These are phyloP conservation scores for Fraxinus dipetala DNA, from an alignment of 305 asterid species.

Conservation along the genomic window DNA sequence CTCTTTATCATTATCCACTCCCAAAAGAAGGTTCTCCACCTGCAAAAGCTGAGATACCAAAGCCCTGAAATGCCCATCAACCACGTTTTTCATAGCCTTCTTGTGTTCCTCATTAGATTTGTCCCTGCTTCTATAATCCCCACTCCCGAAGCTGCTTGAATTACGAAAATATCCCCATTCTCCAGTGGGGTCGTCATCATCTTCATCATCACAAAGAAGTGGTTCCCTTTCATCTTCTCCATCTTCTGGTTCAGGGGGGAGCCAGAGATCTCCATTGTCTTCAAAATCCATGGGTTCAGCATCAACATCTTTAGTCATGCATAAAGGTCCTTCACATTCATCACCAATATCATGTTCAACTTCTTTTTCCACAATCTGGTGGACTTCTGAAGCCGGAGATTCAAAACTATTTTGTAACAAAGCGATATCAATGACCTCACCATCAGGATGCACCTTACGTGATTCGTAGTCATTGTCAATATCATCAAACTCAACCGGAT, in stretches of 20 bases:
- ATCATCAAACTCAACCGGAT: conserved; percentile 49
- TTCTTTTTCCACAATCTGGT: conserved; percentile 45
- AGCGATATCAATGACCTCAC: conserved; percentile 46
- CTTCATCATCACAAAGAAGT: conserved; percentile 61
- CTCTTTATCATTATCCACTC: conserved; percentile 71
- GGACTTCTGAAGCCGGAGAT: conserved; percentile 49
- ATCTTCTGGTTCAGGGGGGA: conserved; percentile 97
- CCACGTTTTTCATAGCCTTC: conserved; percentile 75
- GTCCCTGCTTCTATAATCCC: conserved; percentile 74
- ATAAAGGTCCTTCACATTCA: conserved; percentile 72
- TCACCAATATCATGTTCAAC: conserved; percentile 53
- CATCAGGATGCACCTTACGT: conserved; percentile 59
- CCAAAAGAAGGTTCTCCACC: conserved; percentile 77
- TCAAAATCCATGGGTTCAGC: conserved; percentile 89
- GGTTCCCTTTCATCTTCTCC: conserved; percentile 86
- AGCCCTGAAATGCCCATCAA: conserved; percentile 92
- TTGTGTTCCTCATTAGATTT: conserved; percentile 82
- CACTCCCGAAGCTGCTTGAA: conserved; percentile 81
- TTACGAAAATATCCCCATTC: conserved; percentile 74
- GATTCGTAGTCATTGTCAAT: conserved; percentile 49
- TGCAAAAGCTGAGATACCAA: conserved; percentile 89
- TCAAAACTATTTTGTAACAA: conserved; percentile 39
- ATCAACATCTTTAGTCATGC: conserved; percentile 63
- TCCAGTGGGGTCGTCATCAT: conserved; percentile 73
- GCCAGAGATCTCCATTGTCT: conserved; percentile 87